Percentiles rank a stretch among this genome's conserved stretches.
Evolutionary conservation across 441 rosid species (phyloP).

Genomic region (Rhodomyrtus psidioides): DNA sequence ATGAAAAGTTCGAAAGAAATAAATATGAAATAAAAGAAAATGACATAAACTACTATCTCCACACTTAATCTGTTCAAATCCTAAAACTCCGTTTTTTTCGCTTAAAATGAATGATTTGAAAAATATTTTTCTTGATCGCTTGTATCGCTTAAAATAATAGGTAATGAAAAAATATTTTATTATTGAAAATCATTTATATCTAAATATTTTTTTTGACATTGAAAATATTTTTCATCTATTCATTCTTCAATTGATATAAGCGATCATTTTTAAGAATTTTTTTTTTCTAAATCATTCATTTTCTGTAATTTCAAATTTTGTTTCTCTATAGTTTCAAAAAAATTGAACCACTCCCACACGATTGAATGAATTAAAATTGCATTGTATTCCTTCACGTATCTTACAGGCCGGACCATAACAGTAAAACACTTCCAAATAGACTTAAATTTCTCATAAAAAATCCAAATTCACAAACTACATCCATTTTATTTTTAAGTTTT

Average conservation of each 20-base stretch:
- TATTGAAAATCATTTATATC: no score
- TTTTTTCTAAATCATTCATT: no score
- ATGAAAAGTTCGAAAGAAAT: background rate
- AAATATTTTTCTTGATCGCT: no score
- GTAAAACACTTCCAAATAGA: background rate
- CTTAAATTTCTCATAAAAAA: background rate
- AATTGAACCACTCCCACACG: background rate
- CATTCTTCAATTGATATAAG: no score
- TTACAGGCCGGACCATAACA: background rate
- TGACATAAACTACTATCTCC: background rate
- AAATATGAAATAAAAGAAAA: background rate
- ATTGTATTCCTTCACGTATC: background rate
- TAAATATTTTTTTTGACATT: no score
- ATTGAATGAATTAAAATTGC: background rate
- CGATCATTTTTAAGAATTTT: no score
- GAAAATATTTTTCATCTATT: no score
- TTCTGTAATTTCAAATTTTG: no score
- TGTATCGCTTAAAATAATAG: no score
- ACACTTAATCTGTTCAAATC: background rate
- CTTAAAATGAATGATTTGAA: no score
- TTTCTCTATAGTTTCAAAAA: no score
- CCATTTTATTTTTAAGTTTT: background rate
- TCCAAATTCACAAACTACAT: background rate
- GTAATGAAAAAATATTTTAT: no score
- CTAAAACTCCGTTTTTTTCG: rapidly evolving